Evolutionary conservation across 2,329 filamentous ascomycete species (phyloP).

Genomic region (Fusarium palustre): DNA sequence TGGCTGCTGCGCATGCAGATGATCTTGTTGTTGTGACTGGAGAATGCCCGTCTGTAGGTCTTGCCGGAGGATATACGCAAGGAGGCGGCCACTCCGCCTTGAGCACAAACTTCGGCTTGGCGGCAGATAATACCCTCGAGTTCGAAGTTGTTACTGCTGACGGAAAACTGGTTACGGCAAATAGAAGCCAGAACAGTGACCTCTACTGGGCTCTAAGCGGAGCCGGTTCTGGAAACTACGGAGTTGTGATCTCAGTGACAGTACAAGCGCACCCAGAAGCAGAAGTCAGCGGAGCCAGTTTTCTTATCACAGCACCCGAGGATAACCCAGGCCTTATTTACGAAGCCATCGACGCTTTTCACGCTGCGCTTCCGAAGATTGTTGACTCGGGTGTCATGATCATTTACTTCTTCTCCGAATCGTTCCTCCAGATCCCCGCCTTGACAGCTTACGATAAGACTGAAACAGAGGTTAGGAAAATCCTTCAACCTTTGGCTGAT

Average conservation of each 20-base stretch:
- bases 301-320: conserved; percentile 20
- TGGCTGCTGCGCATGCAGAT: conserved; percentile 58
- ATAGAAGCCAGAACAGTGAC: conserved; percentile 60
- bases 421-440: conserved; percentile 39
- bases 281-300: conserved; percentile 50
- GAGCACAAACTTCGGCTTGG: conserved; percentile 65
- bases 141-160: conserved; percentile 65
- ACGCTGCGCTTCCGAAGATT: conserved; percentile 48
- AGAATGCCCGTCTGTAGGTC: conserved; percentile 64
- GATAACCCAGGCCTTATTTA: conserved; percentile 24
- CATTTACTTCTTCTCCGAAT: conserved; percentile 51
- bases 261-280: conserved; percentile 61
- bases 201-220: conserved; percentile 73
- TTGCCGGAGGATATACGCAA: conserved; percentile 70
- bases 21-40: conserved; percentile 65
- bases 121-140: conserved; percentile 68
- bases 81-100: conserved; percentile 68
- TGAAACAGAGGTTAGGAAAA: conserved; percentile 51
- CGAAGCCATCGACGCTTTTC: conserved; percentile 41
- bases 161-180: conserved; percentile 62
- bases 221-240: conserved; percentile 70
- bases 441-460: conserved; percentile 61
- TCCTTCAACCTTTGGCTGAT: conserved; percentile 51
- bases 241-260: conserved; percentile 66
- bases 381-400: conserved; percentile 61